phyloP scores from a whole-genome alignment of 192 early-diverging fungal genomes.

The Linnemannia schmuckeri region DNA sequence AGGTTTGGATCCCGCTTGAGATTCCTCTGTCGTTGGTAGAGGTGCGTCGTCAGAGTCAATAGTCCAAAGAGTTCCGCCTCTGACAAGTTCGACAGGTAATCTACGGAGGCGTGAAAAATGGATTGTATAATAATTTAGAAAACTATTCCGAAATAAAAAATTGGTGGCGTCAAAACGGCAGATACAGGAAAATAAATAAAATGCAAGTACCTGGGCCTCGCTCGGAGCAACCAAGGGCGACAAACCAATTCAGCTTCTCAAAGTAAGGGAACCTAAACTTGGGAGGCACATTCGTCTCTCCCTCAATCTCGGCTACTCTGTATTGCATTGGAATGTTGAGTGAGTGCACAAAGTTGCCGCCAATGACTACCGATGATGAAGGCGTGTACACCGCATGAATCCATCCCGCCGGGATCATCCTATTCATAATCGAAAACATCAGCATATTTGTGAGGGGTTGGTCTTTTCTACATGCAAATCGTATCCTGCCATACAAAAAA shows the following conservation, averaged over 20 bases:
- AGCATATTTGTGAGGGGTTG: not conserved
- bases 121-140: not conserved
- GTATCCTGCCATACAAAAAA: not conserved
- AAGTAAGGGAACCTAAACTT: slow-evolving; percentile 93
- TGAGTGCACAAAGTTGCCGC: slow-evolving; percentile 94
- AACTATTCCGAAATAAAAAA: no score
- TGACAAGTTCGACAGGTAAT: slow-evolving; percentile 27
- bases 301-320: slow-evolving; percentile 80
- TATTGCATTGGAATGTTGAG: slow-evolving; percentile 82
- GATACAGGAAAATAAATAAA: not conserved
- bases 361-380: slow-evolving; percentile 88
- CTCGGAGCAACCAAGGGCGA: slow-evolving; percentile 70
- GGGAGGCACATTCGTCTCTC: slow-evolving; percentile 79
- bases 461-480: not conserved
- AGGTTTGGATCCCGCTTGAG: slow-evolving; percentile 18
- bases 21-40: slow-evolving; percentile 30
- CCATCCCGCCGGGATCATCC: slow-evolving; percentile 96
- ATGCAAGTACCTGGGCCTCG: slow-evolving; percentile 62
- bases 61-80: slow-evolving; percentile 23
- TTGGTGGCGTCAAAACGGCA: not conserved
- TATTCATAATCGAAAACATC: slow-evolving; percentile 27
- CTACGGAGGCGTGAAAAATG: not conserved
- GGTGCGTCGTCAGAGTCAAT: slow-evolving; percentile 27
- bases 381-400: slow-evolving; percentile 96
- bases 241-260: slow-evolving; percentile 87